Base-by-base conservation (phyloP, 345 rosid species). In the Combretum micranthum region DNA sequence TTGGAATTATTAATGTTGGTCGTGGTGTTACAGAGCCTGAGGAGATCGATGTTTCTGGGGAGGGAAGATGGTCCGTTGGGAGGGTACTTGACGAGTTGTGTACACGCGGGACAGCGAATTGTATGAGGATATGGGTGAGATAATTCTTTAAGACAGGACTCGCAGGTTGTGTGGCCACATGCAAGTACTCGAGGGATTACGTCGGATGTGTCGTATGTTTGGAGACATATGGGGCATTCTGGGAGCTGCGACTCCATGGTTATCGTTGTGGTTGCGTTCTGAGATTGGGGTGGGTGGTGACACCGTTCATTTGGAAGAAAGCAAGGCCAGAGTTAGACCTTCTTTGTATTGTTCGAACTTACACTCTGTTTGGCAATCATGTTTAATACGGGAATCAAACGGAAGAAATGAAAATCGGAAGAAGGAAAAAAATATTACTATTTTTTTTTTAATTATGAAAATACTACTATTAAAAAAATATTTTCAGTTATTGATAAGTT, bases 201-300 rank as follows among this genome's bases (percentile, higher is more conserved):
- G 67, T 25, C 50, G 12, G 60, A 76, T 56, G 84, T 72, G 76
- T 82, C 83, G 77, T 84, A 91, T 25, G 72, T 44, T 37, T 84
- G 84, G 17, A 91, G 77, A 62, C 98, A 91, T 20, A 88, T 95
- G 39, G 98, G 98, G 52, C 96, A 91, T 66, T 88, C 98, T 20
- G 96, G 92, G 49, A 65, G n/a, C 60, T 80, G 90, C 78, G 53
- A 54, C 73, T 44, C 42, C 55, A 32, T 32, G 39, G 39, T 32
- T 4, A 32, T 32, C 39, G 39, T 7, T 32, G 26, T 32, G 39
- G 39, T 32, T 32, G 39, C 10, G 39, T 32, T 7, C 9, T 32
- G 9, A 32, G 39, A 32, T 9, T 32, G 39, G 39, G 39, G 39
- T 32, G 39, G 39, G 1, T 32, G 39, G 9, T 7, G 39, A 0